These are phyloP conservation scores for Arachnomyces sp. DNA, from an alignment of 2,329 filamentous ascomycete species.

Conservation along the genomic window DNA sequence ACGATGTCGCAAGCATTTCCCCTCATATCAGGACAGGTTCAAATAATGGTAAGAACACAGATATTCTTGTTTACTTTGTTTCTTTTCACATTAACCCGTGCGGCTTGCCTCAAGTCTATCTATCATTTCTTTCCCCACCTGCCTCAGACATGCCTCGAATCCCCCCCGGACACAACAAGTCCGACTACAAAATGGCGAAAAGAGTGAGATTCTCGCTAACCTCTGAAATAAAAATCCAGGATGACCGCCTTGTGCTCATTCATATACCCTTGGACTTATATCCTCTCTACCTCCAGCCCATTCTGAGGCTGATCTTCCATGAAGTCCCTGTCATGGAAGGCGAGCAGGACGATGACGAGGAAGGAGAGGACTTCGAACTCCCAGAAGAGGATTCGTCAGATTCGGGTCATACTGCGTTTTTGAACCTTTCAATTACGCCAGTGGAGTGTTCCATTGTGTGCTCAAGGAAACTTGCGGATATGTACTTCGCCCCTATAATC, in stretches of 20 bases:
- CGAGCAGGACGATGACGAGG: constrained; percentile 33
- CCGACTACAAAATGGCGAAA: no score
- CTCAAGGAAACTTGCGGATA: constrained; percentile 62
- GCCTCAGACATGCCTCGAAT: no score
- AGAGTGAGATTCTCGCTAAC: neutral
- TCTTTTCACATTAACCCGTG: no score
- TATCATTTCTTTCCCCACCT: no score
- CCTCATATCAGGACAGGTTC: no score
- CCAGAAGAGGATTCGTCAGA: constrained; percentile 29
- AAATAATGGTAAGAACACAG: no score
- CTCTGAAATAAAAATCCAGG: constrained; percentile 44
- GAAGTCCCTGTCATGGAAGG: constrained; percentile 28
- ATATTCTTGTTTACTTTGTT: no score
- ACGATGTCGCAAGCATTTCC: no score
- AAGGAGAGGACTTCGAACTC: constrained; percentile 22
- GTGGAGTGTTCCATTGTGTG: constrained; percentile 91
- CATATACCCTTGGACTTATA: constrained; percentile 79
- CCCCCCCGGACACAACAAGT: no score
- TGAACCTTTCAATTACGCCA: constrained; percentile 88
- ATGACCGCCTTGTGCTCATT: constrained; percentile 77
- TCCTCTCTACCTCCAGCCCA: constrained; percentile 70
- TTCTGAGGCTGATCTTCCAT: constrained; percentile 76
- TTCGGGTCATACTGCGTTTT: constrained; percentile 61
- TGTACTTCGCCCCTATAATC: constrained; percentile 67
- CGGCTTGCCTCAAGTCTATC: no score